Evolutionary conservation across 805 yeast species (phyloP).

Genomic region (Candida saitoana): DNA sequence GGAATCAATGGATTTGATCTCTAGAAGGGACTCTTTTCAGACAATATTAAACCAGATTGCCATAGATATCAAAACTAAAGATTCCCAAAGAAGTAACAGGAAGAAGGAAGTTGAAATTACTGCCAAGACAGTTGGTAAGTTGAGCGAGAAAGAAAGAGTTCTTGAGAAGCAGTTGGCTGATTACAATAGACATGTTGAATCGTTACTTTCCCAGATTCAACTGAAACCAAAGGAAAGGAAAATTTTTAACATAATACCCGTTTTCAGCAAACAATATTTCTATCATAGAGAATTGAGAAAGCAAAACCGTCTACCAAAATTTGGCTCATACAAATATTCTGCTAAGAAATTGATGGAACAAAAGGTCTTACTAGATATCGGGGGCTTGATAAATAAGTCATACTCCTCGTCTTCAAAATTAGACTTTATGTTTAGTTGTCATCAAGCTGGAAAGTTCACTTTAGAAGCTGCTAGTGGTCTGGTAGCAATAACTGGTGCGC

Average conservation of each 20-base stretch:
- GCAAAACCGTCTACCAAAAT: constrained; percentile 63
- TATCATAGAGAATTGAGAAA: constrained; percentile 67
- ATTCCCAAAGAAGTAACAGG: constrained; percentile 39
- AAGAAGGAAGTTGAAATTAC: constrained; percentile 40
- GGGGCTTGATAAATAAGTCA: constrained; percentile 42
- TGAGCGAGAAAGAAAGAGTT: constrained; percentile 43
- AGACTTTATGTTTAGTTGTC: constrained; percentile 71
- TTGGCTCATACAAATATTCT: constrained; percentile 74
- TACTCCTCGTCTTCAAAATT: constrained; percentile 58
- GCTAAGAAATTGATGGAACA: constrained; percentile 72
- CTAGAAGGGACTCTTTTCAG: constrained; percentile 72
- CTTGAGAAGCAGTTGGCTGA: constrained; percentile 43
- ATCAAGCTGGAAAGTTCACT: constrained; percentile 64
- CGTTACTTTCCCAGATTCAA: constrained; percentile 40
- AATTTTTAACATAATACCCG: constrained; percentile 44
- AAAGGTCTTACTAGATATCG: constrained; percentile 58
- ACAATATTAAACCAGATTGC: constrained; percentile 79
- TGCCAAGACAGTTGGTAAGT: constrained; percentile 38
- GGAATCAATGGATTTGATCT: constrained; percentile 61
- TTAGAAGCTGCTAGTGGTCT: constrained; percentile 74
- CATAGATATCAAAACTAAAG: constrained; percentile 58
- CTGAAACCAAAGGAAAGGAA: constrained; percentile 44
- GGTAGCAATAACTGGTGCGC: constrained; percentile 61
- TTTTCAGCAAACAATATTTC: constrained; percentile 71
- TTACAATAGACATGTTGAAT: constrained; percentile 46